Evolutionary conservation across 2,329 filamentous ascomycete species (phyloP).

Genomic region (Fusarium piperis): DNA sequence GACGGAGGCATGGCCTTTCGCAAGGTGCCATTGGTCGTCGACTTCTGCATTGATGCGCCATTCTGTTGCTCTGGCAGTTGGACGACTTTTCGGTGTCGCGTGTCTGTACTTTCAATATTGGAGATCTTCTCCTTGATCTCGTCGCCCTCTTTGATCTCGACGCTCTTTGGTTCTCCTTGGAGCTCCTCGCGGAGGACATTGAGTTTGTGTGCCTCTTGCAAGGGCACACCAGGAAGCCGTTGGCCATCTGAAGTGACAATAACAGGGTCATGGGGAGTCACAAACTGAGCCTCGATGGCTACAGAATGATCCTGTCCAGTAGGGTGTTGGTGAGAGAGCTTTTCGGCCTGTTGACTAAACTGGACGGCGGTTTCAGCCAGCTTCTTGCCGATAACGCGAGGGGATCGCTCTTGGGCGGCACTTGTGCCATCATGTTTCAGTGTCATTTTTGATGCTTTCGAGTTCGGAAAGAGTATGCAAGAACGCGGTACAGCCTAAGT

Average conservation of each 20-base stretch:
- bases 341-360: slow-evolving; percentile 70
- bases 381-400: slow-evolving; percentile 32
- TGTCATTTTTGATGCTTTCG: slow-evolving; percentile 16
- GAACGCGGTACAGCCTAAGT: not conserved
- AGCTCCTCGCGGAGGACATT: slow-evolving; percentile 69
- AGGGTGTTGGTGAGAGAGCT: slow-evolving; percentile 57
- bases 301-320: slow-evolving; percentile 49
- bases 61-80: slow-evolving; percentile 43
- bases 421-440: slow-evolving; percentile 18
- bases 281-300: slow-evolving; percentile 70
- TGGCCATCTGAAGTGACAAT: slow-evolving; percentile 74
- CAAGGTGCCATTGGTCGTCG: slow-evolving; percentile 58
- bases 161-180: slow-evolving; percentile 41
- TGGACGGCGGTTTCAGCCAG: slow-evolving; percentile 58
- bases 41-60: slow-evolving; percentile 52
- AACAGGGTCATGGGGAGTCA: slow-evolving; percentile 77
- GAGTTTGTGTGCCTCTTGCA: slow-evolving; percentile 75
- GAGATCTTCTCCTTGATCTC: slow-evolving; percentile 41
- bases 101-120: slow-evolving; percentile 46
- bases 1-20: slow-evolving; percentile 67
- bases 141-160: slow-evolving; percentile 39
- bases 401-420: slow-evolving; percentile 8
- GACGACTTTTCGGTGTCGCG: slow-evolving; percentile 38
- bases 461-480: not conserved
- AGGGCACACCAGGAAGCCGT: slow-evolving; percentile 73